Evolutionary conservation across 768 basidiomycete species (phyloP).

Genomic region (Termitomyces sp.): DNA sequence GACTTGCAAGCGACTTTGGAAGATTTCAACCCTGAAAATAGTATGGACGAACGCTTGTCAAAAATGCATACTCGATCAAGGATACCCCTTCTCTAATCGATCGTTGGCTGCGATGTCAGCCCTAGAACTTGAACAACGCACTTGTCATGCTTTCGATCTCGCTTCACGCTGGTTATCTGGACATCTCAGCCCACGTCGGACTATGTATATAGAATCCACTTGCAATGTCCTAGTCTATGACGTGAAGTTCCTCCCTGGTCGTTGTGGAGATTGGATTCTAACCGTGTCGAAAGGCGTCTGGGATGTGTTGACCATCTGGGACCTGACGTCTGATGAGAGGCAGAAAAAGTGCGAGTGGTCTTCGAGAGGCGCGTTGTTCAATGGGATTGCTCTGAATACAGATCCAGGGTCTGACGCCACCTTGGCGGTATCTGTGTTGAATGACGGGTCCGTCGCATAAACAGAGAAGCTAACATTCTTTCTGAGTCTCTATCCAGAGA

Average conservation of each 20-base stretch:
- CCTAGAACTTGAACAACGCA: constrained; percentile 38
- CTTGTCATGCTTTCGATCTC: constrained; percentile 38
- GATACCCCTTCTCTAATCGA: constrained; percentile 44
- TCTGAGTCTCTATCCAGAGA: constrained; percentile 18
- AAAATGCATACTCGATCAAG: constrained; percentile 34
- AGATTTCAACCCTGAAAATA: constrained; percentile 40
- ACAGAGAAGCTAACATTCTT: constrained; percentile 11
- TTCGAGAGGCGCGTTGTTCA: constrained; percentile 46
- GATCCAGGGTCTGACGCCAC: constrained; percentile 37
- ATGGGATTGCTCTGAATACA: constrained; percentile 44
- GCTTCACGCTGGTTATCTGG: constrained; percentile 42
- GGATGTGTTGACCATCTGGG: constrained; percentile 53
- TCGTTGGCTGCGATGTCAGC: constrained; percentile 29
- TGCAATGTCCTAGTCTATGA: constrained; percentile 42
- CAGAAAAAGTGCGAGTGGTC: constrained; percentile 45
- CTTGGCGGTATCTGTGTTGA: constrained; percentile 45
- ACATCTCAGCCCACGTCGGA: constrained; percentile 7
- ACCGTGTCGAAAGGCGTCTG: constrained; percentile 57
- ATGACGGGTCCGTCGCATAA: constrained; percentile 35
- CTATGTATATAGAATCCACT: constrained; percentile 22
- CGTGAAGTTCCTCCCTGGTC: constrained; percentile 46
- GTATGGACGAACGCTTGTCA: constrained; percentile 52
- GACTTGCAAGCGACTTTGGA: constrained; percentile 45
- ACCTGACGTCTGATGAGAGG: constrained; percentile 17
- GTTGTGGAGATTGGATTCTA: constrained; percentile 37